Percentiles rank a stretch among this genome's conserved stretches.
Conservation (phyloP, 2,329 filamentous ascomycete genomes). For the Arthrobotrys iridis region DNA sequence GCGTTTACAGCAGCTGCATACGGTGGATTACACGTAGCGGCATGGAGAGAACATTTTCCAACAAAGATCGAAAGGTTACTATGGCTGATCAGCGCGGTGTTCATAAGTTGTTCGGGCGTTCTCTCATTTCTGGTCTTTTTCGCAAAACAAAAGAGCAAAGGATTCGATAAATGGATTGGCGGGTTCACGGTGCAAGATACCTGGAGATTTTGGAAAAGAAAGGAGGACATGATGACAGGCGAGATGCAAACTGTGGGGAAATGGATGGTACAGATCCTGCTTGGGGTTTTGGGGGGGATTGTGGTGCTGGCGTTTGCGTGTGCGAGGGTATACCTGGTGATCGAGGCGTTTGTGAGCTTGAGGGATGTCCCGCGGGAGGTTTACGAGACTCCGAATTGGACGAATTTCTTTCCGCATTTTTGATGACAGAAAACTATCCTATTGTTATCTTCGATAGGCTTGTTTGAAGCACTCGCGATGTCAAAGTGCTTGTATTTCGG, state of each 20-base stretch:
- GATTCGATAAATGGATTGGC: slow-evolving; percentile 33
- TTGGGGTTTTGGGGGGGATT: slow-evolving; percentile 1
- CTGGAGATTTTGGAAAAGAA: slow-evolving; percentile 33
- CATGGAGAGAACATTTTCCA: slow-evolving; percentile 58
- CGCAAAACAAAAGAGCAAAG: slow-evolving; percentile 28
- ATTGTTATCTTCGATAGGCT: too few species aligned
- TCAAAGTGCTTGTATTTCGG: too few species aligned
- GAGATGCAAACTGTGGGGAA: not conserved
- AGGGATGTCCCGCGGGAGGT: slow-evolving; percentile 48
- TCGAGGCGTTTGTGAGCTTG: slow-evolving; percentile 56
- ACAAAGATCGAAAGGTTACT: slow-evolving; percentile 55
- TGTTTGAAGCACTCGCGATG: not conserved
- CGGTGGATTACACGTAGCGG: slow-evolving; percentile 58
- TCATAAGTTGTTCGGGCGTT: slow-evolving; percentile 48
- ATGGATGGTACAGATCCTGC: slow-evolving; percentile 17
- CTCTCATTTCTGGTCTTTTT: slow-evolving; percentile 29
- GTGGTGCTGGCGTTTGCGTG: slow-evolving; percentile 22
- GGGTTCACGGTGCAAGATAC: slow-evolving; percentile 8
- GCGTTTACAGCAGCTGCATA: slow-evolving; percentile 56
- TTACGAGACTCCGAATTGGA: slow-evolving; percentile 56
- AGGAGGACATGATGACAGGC: slow-evolving; percentile 17
- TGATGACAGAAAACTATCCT: too few species aligned
- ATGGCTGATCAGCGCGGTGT: slow-evolving; percentile 56
- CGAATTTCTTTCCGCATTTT: slow-evolving; percentile 56
- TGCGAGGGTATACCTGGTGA: slow-evolving; percentile 53